Evolutionary conservation across 352 stramenopile species (phyloP), one percentile per base, ranked within the genome.

Genomic region (Phytophthora pisi): DNA sequence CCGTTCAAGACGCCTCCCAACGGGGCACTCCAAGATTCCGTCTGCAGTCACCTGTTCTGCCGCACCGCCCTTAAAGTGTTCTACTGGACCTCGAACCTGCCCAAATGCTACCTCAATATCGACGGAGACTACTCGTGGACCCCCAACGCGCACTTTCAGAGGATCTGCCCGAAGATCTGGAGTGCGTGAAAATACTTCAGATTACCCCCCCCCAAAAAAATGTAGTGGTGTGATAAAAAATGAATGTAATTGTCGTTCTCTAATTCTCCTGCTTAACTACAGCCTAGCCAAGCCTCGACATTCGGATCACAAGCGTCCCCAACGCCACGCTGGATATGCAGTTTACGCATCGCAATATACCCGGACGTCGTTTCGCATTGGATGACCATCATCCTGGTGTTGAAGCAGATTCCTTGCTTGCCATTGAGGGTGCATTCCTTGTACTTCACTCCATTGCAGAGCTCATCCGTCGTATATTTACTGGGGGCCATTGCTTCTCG

Each of bases 341-440:
- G 51, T 23, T 68, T 54, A 8, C 74, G 65, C 71, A 77, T 79
- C 4, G 28, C 38, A 13, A 74, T 72, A 30, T 77, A 79, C 1
- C 57, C 50, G 7, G 59, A n/a, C 6, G 58, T 34, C 3, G 70
- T 71, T 11, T 75, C 61, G 50, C 77, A 86, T 18, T 69, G 62
- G 40, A 84, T 68, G 6, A 84, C 70, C 62, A 72, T 70, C 75
- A 86, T 78, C 24, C 73, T 74, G n/a, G 64, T 71, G 61, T 81
- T 86, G 34, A 72, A 81, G 57, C 75, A 84, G 31, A 86, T 79
- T 5, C 75, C 78, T 24, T 72, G 56, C 2, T 53, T 28, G 10
- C 57, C 64, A 26, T 64, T 60, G 5, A 77, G 7, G 1, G 10
- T 46, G 52, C 78, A 82, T 36, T 74, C 38, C 54, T 74, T 75